Evolutionary conservation across 83 land plant genomes (phyloP), one percentile per base, ranked within the genome.

Genomic region (Diphasiastrum complanatum): DNA sequence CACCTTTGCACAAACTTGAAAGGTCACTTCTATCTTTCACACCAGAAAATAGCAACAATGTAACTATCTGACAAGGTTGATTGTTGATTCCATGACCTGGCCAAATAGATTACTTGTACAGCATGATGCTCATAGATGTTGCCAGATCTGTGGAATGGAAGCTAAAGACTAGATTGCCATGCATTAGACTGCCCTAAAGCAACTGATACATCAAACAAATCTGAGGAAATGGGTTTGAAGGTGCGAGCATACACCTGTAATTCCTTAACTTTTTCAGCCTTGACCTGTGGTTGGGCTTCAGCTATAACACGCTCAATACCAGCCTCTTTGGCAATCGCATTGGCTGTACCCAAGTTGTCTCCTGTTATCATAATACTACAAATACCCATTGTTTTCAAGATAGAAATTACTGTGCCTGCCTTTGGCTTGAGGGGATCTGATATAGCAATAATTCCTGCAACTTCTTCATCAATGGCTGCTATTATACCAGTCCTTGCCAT

Each of bases 331-430:
- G 85, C 85, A 63, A 84, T 75, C 16, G 88, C 60, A 12, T 68
- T 75, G 30, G 85, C 87, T 32, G 87, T 84, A 11, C 82, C 85
- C 84, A 79, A 74, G 47, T 84, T 84, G 31, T 84, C 87, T 31
- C 87, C 87, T 26, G 85, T 84, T 29, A 84, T 82, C 79, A 81
- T 52, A 22, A 81, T 69, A 50, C 72, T 71, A 46, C 59, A 66
- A 4, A 84, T 47, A 1, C 72, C 60, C 87, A 84, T 81, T 2
- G 76, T 71, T 36, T 66, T 68, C 62, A 84, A 78, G 53, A 81
- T 68, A 37, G 85, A 81, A 16, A 84, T 70, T 0, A 78, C 87
- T 6, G 34, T 8, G 33, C 33, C n/a, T 22, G 58, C 58, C 58
- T 54, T 33, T 54, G 58, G 36, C 33, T 54, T 54, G 6, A 54